A percentile compares a stretch with the other conserved stretches of the same genome.
Conservation (phyloP, 441 rosid genomes). For the Corymbia citriodora region DNA sequence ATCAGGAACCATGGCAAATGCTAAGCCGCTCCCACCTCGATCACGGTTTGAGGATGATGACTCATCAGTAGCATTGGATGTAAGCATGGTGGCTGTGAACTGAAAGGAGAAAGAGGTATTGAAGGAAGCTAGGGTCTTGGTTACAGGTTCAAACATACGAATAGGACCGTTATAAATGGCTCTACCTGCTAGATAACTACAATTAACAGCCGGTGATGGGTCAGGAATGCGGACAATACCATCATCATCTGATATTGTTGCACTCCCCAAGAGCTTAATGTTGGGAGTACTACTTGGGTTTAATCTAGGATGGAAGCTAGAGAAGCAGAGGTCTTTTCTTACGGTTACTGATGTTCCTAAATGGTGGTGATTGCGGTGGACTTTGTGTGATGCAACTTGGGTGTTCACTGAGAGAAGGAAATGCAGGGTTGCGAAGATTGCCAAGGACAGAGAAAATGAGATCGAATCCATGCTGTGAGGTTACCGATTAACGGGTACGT, state of each 20-base stretch:
- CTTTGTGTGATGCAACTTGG: background rate
- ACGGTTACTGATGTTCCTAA: background rate
- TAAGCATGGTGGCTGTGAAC: background rate
- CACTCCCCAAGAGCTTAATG: background rate
- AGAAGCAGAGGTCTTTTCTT: background rate
- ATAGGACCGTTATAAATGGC: background rate
- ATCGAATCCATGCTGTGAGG: background rate
- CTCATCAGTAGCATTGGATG: background rate
- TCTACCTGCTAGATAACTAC: background rate
- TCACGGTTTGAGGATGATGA: background rate
- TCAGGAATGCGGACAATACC: background rate
- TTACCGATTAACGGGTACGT: background rate
- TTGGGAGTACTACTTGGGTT: background rate
- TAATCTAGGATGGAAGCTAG: background rate
- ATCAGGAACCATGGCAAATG: background rate
- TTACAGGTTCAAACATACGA: background rate
- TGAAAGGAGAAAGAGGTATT: background rate
- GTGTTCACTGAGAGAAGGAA: background rate
- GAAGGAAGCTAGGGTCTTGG: background rate
- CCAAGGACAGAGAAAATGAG: background rate
- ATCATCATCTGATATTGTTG: background rate
- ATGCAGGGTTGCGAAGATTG: background rate
- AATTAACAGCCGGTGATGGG: background rate
- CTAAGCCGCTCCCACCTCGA: background rate
- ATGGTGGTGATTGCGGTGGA: background rate